Base-by-base conservation (phyloP, 352 stramenopile species). In the Phytophthora hibernalis region DNA sequence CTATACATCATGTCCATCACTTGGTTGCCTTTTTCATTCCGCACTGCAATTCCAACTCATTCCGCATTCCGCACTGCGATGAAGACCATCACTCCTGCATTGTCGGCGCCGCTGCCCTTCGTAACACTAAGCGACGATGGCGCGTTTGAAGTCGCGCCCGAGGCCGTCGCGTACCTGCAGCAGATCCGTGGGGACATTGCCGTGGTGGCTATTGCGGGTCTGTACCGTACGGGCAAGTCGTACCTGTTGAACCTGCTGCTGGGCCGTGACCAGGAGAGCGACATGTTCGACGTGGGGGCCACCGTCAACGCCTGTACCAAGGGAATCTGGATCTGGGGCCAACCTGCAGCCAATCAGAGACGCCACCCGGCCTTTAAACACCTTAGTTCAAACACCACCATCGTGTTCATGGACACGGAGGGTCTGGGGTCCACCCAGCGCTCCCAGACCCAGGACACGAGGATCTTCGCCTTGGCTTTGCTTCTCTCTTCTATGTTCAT, bases 331-430 rank as follows among this genome's bases (percentile, higher is more conserved):
- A 83, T 95, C 51, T 94, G 87, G 85, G 80, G 79, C 10, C 70
- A 91, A 49, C 80, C 83, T 0, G 54, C 42, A 38, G 28, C 42
- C 30, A 61, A 57, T 26, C 44, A 57, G 18, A 63, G n/a, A n/a
- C 62, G 21, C 13, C 47, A 68, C 24, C 31, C 54, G 5, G 54
- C 57, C 33, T 85, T 87, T 55, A 76, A 74, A 62, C 74, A 87
- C 52, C 22, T 88, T 37, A 63, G 63, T 33, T 61, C 82, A 24
- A 77, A 81, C 61, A 82, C 79, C 20, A 80, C 75, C 3, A 68
- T 92, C 33, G 52, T 93, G 15, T 89, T 95, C 43, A 77, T 95
- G 67, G 86, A 94, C 68, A 94, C 86, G 5, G 87, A 94, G 30
- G 84, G 86, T 3, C 76, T 94, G 16, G 84, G 84, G 11, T 87